Evolutionary conservation across 1,284 basidiomycete genomes (phyloP), one percentile per base, ranked within the genome.

Genomic region (Cutaneotrichosporon sp.): DNA sequence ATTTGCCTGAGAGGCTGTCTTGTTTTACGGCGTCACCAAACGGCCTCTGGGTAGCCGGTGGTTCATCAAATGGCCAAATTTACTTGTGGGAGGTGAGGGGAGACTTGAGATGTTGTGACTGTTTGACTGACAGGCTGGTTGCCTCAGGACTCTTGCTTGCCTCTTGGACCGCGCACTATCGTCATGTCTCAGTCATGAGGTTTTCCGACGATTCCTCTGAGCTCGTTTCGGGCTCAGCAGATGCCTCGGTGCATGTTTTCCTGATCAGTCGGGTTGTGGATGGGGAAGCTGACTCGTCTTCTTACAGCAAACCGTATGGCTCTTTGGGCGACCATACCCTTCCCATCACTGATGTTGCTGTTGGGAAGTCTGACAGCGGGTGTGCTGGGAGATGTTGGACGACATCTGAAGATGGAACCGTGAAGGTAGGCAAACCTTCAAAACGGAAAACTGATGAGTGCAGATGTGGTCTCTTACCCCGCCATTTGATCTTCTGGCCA

Each of bases 61-160:
- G 92, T 20, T 92, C 90, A 0, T 75, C 81, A 2, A 87, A 88
- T 66, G 94, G 94, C 23, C 84, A 91, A 48, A 82, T 97, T 64
- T 93, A 92, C 68, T 75, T 98, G 1, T 98, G 94, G 94, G 91
- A 96, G 86, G 90, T 84, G 62, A 64, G 83, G n/a, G n/a, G n/a
- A n/a, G n/a, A n/a, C n/a, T n/a, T 78, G 45, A 17, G 41, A 52
- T 5, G 22, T 17, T 1, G 9, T 4, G 34, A 36, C 10, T 14
- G 33, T 8, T n/a, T 13, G 18, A 26, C 52, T 51, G 22, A 49
- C 38, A 58, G 41, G 17, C 75, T 96, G 89, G 80, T 92, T 63
- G 80, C 87, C 2, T 94, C 91, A 4, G 94, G 94, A 8, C 84
- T 90, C 39, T 79, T 98, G 42, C 87, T 87, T 73, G 84, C 87